phyloP scores from a whole-genome alignment of 306 rosid genomes.

The Boehmeria nivea region DNA sequence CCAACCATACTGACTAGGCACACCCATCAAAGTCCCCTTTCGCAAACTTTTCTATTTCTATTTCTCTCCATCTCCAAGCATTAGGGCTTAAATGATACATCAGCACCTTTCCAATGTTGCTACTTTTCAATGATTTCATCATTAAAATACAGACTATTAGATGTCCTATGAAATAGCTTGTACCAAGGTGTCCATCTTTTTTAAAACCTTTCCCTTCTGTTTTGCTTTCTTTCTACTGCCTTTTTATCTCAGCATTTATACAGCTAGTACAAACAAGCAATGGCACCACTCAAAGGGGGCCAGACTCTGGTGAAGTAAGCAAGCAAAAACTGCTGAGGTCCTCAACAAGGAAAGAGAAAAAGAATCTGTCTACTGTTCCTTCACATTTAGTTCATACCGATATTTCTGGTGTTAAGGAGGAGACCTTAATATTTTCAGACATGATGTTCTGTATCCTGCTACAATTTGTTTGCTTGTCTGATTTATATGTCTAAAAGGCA shows the following conservation, averaged over 20 bases:
- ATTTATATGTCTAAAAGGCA: too few relatives aligned
- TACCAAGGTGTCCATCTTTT: not conserved
- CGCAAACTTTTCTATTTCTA: too few relatives aligned
- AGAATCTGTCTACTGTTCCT: constrained; percentile 57
- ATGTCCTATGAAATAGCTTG: too few relatives aligned
- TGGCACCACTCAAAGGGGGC: constrained; percentile 65
- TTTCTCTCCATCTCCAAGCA: too few relatives aligned
- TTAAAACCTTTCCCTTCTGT: not conserved
- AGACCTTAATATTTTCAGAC: constrained; percentile 61
- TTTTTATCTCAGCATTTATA: constrained; percentile 65
- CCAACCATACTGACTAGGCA: too few relatives aligned
- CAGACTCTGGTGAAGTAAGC: constrained; percentile 40
- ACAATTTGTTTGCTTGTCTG: too few relatives aligned
- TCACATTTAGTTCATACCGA: constrained; percentile 88
- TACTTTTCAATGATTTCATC: not conserved
- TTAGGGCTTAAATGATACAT: too few relatives aligned
- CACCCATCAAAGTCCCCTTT: too few relatives aligned
- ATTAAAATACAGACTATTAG: not conserved
- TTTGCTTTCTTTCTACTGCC: constrained; percentile 7
- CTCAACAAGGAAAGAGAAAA: constrained; percentile 53
- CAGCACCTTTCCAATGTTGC: too few relatives aligned
- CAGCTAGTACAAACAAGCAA: constrained; percentile 82
- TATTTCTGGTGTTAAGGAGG: constrained; percentile 72
- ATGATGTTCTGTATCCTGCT: constrained; percentile 99
- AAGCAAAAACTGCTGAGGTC: constrained; percentile 43